A percentile compares a stretch with the other conserved stretches of the same genome.
Evolutionary conservation across 148 eudicot genomes (phyloP).

Genomic region (Suaeda aralocaspica): DNA sequence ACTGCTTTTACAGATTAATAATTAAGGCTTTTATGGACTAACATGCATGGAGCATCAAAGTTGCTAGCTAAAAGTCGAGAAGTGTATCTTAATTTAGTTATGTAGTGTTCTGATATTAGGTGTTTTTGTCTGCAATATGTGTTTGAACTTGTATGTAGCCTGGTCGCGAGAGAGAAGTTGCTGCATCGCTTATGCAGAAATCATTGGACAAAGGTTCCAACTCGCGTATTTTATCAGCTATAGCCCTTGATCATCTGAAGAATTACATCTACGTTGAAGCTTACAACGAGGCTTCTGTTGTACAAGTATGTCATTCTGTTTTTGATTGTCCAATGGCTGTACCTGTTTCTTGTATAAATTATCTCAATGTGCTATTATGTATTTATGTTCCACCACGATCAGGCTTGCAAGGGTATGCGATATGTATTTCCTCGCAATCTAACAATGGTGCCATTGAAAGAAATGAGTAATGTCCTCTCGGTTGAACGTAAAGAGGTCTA

Average conservation of each 20-base stretch:
- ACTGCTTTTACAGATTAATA: neutral
- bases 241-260: constrained; percentile 84
- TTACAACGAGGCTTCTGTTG: constrained; percentile 80
- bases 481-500: constrained; percentile 65
- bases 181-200: constrained; percentile 84
- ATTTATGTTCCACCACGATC: neutral
- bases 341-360: neutral
- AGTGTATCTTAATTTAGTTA: neutral
- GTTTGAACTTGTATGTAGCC: constrained; percentile 39
- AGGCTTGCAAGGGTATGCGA: constrained; percentile 92
- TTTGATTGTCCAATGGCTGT: neutral
- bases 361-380: neutral
- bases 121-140: neutral
- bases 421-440: constrained; percentile 51
- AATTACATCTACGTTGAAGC: constrained; percentile 82
- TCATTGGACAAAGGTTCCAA: constrained; percentile 62
- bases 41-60: neutral
- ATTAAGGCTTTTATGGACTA: neutral
- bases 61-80: too few species aligned
- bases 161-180: constrained; percentile 85
- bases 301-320: constrained; percentile 46
- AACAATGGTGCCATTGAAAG: constrained; percentile 77
- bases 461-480: constrained; percentile 87
- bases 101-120: neutral
- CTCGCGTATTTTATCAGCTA: constrained; percentile 59